Base-by-base conservation (phyloP, 768 basidiomycete genomes). In the Xerocomellus amylosporus region DNA sequence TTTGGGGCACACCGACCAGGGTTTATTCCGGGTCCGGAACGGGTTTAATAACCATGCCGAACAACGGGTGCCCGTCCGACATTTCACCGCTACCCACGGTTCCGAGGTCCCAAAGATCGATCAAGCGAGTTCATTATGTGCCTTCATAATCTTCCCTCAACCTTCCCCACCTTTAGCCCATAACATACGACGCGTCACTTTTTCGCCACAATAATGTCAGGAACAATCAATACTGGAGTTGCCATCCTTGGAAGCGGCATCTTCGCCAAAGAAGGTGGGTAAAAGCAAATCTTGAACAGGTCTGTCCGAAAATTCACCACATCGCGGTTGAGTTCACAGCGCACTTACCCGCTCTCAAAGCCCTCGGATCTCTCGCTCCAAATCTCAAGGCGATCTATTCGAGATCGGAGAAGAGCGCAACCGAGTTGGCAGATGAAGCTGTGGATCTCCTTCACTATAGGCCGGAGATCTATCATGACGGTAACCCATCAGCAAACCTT, bases 181-280 rank as follows among this genome's bases (percentile, higher is more conserved):
- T 33, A 24, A 36, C 43, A 39, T 20, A 39, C 41, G 41, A 9
- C 28, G 8, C 39, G 22, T 28, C 39, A 20, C 12, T 26, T 15
- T 9, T 28, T 24, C 58, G 10, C 43, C 24, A 39, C 31, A 4
- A 59, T 49, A 54, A 81, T 80, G 78, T 70, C 78, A 38, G 67
- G 62, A 46, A 56, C 70, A 54, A n/a, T 37, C 34, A 68, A 47
- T n/a, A 58, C 73, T 49, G 84, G 85, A 28, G 73, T 89, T 52
- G 92, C 91, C 24, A 81, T 94, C 62, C 81, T 93, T 42, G 90
- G 90, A 56, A 84, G 88, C 46, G 90, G 92, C 20, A 78, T 92
- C 53, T 90, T 90, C 60, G 87, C 86, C 49, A 84, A 77, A 61
- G 83, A 86, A 77, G 87, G 88, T 86, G 62, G 44, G 80, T 74